phyloP scores from a whole-genome alignment of 441 rosid species.

The Theobroma grandiflorum region DNA sequence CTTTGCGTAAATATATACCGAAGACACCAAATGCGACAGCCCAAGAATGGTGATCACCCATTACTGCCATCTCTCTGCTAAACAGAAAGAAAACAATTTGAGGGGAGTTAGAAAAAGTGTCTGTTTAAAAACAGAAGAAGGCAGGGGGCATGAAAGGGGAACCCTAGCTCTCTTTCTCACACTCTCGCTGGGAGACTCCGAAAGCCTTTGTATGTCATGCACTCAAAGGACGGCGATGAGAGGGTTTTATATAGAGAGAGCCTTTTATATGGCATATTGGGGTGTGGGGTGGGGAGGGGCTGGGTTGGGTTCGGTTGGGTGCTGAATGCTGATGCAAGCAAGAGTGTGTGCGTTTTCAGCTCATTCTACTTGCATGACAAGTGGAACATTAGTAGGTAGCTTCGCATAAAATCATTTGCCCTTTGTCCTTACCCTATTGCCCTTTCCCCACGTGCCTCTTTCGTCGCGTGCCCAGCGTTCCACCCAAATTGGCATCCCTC shows the following conservation, averaged over 20 bases:
- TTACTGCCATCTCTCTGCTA: conserved; percentile 22
- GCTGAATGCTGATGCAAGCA: conserved; percentile 18
- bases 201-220: conserved; percentile 30
- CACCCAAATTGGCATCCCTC: conserved; percentile 5
- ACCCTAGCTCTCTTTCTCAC: conserved; percentile 42
- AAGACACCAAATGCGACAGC: conserved; percentile 68
- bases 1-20: conserved; percentile 48
- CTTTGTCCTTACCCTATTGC: conserved; percentile 26
- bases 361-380: conserved; percentile 75
- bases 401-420: conserved; percentile 55
- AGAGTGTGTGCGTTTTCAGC: conserved; percentile 44
- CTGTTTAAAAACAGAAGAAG: conserved; percentile 16
- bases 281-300: no score
- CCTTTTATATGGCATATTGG: no score
- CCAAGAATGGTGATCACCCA: conserved; percentile 26
- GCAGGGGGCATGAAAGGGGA: conserved; percentile 36
- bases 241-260: conserved; percentile 28
- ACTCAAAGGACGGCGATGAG: not conserved
- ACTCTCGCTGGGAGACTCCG: not conserved
- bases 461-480: conserved; percentile 36
- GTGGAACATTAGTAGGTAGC: conserved; percentile 69
- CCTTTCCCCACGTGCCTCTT: conserved; percentile 38
- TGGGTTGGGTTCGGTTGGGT: not conserved
- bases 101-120: not conserved
- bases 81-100: not conserved